A percentile compares a stretch with the other conserved stretches of the same genome.
phyloP scores from a whole-genome alignment of 768 basidiomycete species.

The Podaxis sp. region DNA sequence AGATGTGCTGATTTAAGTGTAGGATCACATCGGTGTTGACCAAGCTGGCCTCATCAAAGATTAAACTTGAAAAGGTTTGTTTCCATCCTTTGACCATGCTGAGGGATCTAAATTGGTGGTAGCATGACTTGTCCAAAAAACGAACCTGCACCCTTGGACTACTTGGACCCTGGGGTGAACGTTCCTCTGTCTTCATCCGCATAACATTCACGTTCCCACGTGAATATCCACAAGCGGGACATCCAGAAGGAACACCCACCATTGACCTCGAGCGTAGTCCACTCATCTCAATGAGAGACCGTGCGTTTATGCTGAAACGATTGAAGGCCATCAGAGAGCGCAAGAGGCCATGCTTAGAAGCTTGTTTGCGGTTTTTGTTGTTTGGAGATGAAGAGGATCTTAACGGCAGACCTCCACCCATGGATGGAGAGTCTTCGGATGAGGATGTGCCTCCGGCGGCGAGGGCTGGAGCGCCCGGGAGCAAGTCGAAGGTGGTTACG shows the following conservation, averaged over 20 bases:
- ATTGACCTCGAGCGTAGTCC: conserved; percentile 84
- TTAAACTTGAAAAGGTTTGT: conserved; percentile 80
- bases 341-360: conserved; percentile 79
- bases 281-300: conserved; percentile 70
- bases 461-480: conserved; percentile 6
- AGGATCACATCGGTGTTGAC: conserved; percentile 74
- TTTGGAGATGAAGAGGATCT: conserved; percentile 60
- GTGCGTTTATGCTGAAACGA: conserved; percentile 74
- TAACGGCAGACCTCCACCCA: conserved; percentile 26
- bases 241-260: conserved; percentile 63
- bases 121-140: conserved; percentile 68
- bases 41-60: conserved; percentile 60
- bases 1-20: not conserved
- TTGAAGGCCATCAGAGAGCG: conserved; percentile 67
- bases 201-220: conserved; percentile 87
- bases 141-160: conserved; percentile 83
- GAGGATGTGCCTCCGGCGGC: conserved; percentile 39
- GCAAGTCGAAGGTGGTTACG: conserved; percentile 45
- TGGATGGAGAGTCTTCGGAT: conserved; percentile 63
- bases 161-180: conserved; percentile 89
- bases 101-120: conserved; percentile 7
- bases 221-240: conserved; percentile 61
- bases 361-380: conserved; percentile 77
- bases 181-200: conserved; percentile 78
- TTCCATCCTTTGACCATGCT: not conserved